These are phyloP conservation scores for Talaromyces marneffei DNA, from an alignment of 2,329 filamentous ascomycete genomes.

Conservation along the genomic window DNA sequence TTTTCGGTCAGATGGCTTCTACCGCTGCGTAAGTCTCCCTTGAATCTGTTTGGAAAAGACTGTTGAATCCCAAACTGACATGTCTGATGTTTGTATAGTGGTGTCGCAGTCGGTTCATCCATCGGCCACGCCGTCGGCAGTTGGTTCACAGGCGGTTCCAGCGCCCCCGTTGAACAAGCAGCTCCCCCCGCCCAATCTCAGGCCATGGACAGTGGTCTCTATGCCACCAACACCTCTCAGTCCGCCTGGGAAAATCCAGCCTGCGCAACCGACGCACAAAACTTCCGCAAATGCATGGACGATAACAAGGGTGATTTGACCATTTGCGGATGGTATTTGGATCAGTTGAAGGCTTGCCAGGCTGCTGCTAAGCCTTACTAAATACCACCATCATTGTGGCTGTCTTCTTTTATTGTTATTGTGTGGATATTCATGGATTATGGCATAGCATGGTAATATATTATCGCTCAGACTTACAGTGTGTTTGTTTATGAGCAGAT, in stretches of 20 bases:
- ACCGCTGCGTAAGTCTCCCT: slow-evolving; percentile 81
- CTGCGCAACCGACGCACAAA: slow-evolving; percentile 72
- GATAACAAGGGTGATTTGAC: slow-evolving; percentile 89
- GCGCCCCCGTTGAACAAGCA: slow-evolving; percentile 46
- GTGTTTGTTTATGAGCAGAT: slow-evolving; percentile 9
- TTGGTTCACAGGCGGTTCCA: slow-evolving; percentile 69
- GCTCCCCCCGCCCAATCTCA: slow-evolving; percentile 51
- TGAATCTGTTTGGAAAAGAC: too few species aligned
- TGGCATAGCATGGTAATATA: slow-evolving; percentile 12
- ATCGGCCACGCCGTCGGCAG: slow-evolving; percentile 93
- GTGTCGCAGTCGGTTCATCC: slow-evolving; percentile 91
- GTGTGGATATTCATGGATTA: background rate
- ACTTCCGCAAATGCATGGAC: slow-evolving; percentile 95
- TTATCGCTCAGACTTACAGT: slow-evolving; percentile 7
- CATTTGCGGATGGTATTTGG: slow-evolving; percentile 96
- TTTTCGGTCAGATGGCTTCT: slow-evolving; percentile 95
- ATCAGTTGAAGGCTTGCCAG: slow-evolving; percentile 91
- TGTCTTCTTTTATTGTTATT: background rate
- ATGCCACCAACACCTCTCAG: slow-evolving; percentile 28
- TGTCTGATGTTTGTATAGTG: slow-evolving; percentile 49
- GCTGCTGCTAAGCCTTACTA: slow-evolving; percentile 66
- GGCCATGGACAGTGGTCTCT: slow-evolving; percentile 45
- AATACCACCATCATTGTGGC: background rate
- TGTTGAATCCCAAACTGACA: background rate
- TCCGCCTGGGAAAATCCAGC: slow-evolving; percentile 49